These are phyloP conservation scores for Alternaria hordeiaustralica DNA, from an alignment of 2,329 filamentous ascomycete species.

Conservation along the genomic window DNA sequence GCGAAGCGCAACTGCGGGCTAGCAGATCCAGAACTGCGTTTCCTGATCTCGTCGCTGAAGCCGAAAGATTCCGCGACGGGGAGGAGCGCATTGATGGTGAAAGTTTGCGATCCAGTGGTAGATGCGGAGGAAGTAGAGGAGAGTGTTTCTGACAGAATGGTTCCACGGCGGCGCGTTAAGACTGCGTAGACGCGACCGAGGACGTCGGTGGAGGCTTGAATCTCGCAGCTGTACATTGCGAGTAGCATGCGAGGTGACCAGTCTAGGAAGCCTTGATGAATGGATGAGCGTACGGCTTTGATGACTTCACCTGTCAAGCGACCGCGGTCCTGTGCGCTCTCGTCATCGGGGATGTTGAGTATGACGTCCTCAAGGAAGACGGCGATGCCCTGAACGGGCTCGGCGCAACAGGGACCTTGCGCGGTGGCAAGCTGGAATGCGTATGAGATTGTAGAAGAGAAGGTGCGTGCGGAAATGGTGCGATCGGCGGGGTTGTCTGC, in stretches of 20 bases:
- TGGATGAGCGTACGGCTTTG: conserved; percentile 82
- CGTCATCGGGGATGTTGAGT: conserved; percentile 61
- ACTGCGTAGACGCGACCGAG: conserved; percentile 95
- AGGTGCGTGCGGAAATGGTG: conserved; percentile 66
- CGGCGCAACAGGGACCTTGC: conserved; percentile 89
- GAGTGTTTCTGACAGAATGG: conserved; percentile 87
- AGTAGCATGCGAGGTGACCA: conserved; percentile 96
- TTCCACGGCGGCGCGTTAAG: conserved; percentile 90
- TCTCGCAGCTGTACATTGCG: conserved; percentile 97
- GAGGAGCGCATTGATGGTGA: conserved; percentile 86
- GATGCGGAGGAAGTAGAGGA: conserved; percentile 96
- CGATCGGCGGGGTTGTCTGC: conserved; percentile 17
- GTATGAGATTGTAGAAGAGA: conserved; percentile 89
- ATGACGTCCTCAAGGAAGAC: conserved; percentile 84
- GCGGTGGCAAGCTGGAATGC: conserved; percentile 91
- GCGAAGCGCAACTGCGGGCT: conserved; percentile 92
- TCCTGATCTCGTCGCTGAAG: conserved; percentile 95
- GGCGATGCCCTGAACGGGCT: conserved; percentile 91
- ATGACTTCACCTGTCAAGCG: conserved; percentile 93
- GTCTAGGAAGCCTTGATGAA: conserved; percentile 86
- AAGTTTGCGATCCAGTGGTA: conserved; percentile 91
- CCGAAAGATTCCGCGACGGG: conserved; percentile 96
- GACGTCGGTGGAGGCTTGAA: conserved; percentile 94
- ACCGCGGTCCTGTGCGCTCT: conserved; percentile 69
- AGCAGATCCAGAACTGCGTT: conserved; percentile 87